Base-by-base conservation (phyloP, 2,329 filamentous ascomycete species). In the Graphilbum sp. region DNA sequence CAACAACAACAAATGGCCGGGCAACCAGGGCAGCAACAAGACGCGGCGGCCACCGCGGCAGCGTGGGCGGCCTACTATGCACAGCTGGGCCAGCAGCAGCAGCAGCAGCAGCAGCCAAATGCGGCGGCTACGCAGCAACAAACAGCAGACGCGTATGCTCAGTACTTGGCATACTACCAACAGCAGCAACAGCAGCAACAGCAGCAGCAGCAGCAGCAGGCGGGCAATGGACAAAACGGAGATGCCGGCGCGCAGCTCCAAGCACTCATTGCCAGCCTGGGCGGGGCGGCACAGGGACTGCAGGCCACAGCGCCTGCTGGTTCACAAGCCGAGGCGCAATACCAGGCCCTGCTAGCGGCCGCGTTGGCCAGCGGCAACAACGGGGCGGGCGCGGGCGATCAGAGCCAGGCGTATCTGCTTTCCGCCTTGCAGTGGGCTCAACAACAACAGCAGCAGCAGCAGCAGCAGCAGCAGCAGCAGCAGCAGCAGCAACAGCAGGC, bases 21-120 rank as follows among this genome's bases (percentile, higher is more conserved):
- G 44, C 4, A 40, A 45, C 16, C 50, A 51, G 33, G 37, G 42
- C 38, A 49, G 32, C 30, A 45, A 4, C 41, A 46, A n/a, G 52
- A 56, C 29, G 47, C 59, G 21, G 46, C 50, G 25, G 44, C 27
- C 27, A 10, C 27, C 5, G 27, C 27, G 13, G 27, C 50, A 15
- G 49, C 58, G 10, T 61, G 59, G 57, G 54, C 56, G 2, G 54
- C 56, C 4, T 62, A 61, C 35, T 63, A 59, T 43, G 55, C 59
- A 4, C 59, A 63, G 44, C 42, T 53, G 15, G 46, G 45, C 29
- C 40, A 47, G 25, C 48, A 45, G 40, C 49, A 46, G 18, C 51
- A 48, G 27, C 41, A 41, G 36, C 46, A 46, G 38, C 42, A 39
- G 13, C 32, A 45, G 41, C 40, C 46, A 40, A 38, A 46, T 43